Evolutionary conservation across 257 asterid genomes (phyloP), one percentile per base, ranked within the genome.

Genomic region (Rubia yunnanensis): DNA sequence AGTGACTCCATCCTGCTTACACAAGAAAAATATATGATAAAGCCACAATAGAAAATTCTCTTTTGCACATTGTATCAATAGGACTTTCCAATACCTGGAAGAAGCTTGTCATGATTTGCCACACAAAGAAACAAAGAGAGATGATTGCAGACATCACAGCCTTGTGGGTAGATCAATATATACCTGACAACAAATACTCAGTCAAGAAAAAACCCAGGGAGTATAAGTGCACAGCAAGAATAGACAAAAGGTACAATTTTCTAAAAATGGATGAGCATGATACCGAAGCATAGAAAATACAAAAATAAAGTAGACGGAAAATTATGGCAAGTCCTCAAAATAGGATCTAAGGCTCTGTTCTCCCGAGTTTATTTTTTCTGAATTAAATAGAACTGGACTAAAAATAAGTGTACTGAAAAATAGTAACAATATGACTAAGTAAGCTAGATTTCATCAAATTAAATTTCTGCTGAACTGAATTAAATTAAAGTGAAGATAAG

Each of bases 71-170:
- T 20, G 5, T 36, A 35, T 22, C 46, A 54, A 14, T 41, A 23
- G 52, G 69, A 32, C 38, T 63, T 56, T 41, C 35, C 17, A 26
- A 34, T 67, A 87, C 98, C 98, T 62, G 96, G 98, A 66, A 87
- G 94, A 83, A 92, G 98, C 83, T 92, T 85, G 79, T 92, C 96
- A 76, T 92, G 98, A 82, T 89, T 84, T 30, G 96, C 98, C 72
- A 92, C 96, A 66, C 98, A 92, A 44, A 92, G 92, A 83, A 92
- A 92, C 83, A 92, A 78, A 18, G 98, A 92, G 60, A 89, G 92
- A 78, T 92, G 96, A 80, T 92, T 89, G 85, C 91, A 81, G 65
- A 87, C 96, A 76, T 92, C 98, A 59, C 96, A 92, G 70, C 98
- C 98, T 76, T 87, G 96, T 38, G 98, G 96, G 78, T 87, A 92